Evolutionary conservation across 73 alveolate species (phyloP).

Genomic region (Diophrys appendiculata): DNA sequence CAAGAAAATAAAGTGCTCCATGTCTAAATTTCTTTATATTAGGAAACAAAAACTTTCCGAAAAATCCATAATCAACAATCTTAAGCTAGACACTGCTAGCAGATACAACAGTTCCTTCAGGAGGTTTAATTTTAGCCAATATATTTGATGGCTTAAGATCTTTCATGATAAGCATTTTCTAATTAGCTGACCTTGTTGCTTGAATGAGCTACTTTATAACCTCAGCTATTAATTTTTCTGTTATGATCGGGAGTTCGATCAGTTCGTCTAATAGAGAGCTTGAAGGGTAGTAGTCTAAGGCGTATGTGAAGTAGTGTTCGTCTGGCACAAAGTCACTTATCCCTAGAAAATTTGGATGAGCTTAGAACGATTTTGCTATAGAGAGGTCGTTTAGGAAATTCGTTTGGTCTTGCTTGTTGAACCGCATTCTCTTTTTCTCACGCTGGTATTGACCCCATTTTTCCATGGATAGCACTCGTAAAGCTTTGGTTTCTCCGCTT

Average conservation of each 20-base stretch:
- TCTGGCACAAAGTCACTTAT: not conserved
- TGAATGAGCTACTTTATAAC: not conserved
- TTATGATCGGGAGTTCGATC: not conserved
- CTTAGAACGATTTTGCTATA: not conserved
- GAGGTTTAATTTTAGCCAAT: not conserved
- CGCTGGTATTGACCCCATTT: not conserved
- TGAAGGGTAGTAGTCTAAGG: not conserved
- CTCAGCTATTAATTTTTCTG: not conserved
- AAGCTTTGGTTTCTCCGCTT: not conserved
- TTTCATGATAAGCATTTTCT: not conserved
- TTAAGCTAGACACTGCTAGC: not conserved
- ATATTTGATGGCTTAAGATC: not conserved
- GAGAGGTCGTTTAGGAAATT: not conserved
- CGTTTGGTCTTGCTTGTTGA: not conserved
- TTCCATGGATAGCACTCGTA: not conserved
- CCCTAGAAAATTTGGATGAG: not conserved
- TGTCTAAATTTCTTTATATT: not conserved
- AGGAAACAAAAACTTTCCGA: not conserved
- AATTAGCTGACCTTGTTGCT: conserved; percentile 1
- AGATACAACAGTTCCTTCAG: not conserved
- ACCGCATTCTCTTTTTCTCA: not conserved
- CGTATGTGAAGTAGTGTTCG: not conserved
- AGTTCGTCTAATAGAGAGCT: not conserved
- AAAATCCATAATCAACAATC: not conserved
- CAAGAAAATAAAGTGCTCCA: conserved; percentile 27